Conservation (phyloP, 1,284 basidiomycete genomes). For the Retiboletus flavoniger region DNA sequence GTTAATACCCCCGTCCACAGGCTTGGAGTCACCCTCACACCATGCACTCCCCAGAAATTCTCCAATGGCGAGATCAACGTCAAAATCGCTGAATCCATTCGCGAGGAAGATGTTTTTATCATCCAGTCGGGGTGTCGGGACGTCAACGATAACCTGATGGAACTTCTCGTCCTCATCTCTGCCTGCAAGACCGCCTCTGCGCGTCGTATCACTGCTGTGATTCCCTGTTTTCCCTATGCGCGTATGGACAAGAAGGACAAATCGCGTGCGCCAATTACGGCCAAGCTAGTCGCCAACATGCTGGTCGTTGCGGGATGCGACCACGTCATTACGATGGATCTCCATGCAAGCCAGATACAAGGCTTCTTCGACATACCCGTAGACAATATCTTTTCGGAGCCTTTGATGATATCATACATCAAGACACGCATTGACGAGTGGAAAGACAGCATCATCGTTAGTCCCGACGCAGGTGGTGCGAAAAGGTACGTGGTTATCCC, state of each 20-base stretch:
- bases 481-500: slow-evolving; percentile 70
- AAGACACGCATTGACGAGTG: slow-evolving; percentile 85
- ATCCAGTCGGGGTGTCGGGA: slow-evolving; percentile 82
- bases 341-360: slow-evolving; percentile 98
- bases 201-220: slow-evolving; percentile 95
- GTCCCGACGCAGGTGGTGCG: slow-evolving; percentile 96
- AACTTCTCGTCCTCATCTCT: slow-evolving; percentile 85
- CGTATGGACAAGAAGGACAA: slow-evolving; percentile 99
- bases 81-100: slow-evolving; percentile 90
- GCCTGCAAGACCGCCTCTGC: slow-evolving; percentile 98
- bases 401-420: slow-evolving; percentile 87
- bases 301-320: slow-evolving; percentile 95
- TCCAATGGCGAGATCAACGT: slow-evolving; percentile 94
- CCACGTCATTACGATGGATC: slow-evolving; percentile 98
- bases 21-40: slow-evolving; percentile 88
- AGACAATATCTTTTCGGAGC: slow-evolving; percentile 93
- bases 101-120: slow-evolving; percentile 98
- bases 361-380: slow-evolving; percentile 99
- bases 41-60: slow-evolving; percentile 92
- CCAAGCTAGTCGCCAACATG: slow-evolving; percentile 98
- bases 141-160: slow-evolving; percentile 86
- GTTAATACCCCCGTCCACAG: slow-evolving; percentile 46
- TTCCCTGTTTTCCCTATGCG: slow-evolving; percentile 97
- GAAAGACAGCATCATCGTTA: slow-evolving; percentile 91
- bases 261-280: slow-evolving; percentile 94